A percentile compares a stretch with the other conserved stretches of the same genome.
phyloP scores from a whole-genome alignment of 176 grass and related monocot species.

The Oryza meridionalis region DNA sequence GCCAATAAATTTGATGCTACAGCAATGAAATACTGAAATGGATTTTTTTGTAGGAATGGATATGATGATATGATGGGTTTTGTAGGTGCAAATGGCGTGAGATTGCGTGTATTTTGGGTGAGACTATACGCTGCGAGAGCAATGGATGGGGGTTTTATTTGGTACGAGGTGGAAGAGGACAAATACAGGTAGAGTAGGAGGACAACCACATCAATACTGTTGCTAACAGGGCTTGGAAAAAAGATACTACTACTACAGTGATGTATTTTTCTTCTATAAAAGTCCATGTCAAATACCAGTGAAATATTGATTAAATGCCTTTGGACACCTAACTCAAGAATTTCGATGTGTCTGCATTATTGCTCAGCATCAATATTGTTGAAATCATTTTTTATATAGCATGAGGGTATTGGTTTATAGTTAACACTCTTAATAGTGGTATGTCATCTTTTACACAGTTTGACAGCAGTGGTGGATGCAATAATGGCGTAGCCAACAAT shows the following conservation, averaged over 20 bases:
- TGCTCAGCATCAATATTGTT: neutral
- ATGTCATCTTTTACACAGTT: neutral
- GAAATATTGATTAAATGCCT: neutral
- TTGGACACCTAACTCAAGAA: neutral
- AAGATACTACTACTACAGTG: neutral
- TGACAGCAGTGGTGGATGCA: too few relatives aligned
- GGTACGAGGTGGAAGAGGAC: constrained; percentile 40
- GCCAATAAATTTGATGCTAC: neutral
- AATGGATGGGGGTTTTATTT: neutral
- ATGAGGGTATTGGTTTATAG: neutral
- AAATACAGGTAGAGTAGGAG: constrained; percentile 41
- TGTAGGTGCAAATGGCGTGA: neutral
- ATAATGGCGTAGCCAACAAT: too few relatives aligned
- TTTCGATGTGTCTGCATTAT: neutral
- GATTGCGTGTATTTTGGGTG: neutral
- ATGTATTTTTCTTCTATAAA: neutral
- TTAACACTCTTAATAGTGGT: neutral
- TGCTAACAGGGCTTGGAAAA: neutral
- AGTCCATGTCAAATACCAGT: neutral
- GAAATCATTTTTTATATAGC: neutral
- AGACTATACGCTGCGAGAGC: neutral
- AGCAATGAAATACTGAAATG: neutral
- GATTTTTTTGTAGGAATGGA: neutral
- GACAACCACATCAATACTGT: constrained; percentile 44
- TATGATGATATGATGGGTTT: neutral